Conservation (phyloP, 345 rosid species). For the Zanthoxylum bungeanum region DNA sequence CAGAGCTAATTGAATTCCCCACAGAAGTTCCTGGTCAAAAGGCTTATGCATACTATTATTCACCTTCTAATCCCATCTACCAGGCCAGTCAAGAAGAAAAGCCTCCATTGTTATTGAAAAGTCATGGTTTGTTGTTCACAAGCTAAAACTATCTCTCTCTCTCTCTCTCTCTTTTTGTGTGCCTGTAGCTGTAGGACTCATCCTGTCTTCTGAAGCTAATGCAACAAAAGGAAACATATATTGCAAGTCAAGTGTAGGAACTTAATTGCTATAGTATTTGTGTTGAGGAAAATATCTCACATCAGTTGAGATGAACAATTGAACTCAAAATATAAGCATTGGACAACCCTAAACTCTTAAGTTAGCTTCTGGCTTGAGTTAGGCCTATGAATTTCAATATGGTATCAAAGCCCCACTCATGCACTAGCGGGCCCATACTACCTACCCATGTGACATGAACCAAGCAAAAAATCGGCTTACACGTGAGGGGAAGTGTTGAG, state of each 20-base stretch:
- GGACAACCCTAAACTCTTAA: no score
- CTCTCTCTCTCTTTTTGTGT: not conserved
- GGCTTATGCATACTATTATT: slow-evolving; percentile 88
- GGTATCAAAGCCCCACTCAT: no score
- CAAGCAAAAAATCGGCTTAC: no score
- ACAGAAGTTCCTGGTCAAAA: slow-evolving; percentile 79
- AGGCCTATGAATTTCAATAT: no score
- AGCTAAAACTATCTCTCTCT: not conserved
- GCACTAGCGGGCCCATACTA: no score
- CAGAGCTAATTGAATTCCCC: slow-evolving; percentile 88
- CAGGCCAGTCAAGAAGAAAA: slow-evolving; percentile 65
- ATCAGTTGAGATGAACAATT: no score
- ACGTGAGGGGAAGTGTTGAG: no score
- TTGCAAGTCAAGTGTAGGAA: not conserved
- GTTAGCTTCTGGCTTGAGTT: no score
- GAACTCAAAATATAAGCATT: no score
- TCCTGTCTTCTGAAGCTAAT: not conserved
- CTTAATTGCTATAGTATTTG: not conserved
- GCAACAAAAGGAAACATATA: slow-evolving; percentile 1
- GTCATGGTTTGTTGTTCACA: slow-evolving; percentile 65
- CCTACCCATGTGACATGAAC: no score
- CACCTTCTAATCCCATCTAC: slow-evolving; percentile 68
- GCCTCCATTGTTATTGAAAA: slow-evolving; percentile 81
- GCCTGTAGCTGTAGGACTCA: not conserved
- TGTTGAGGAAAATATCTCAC: no score